Evolutionary conservation across 1,139 yeast species (phyloP).

Genomic region (Sugiyamaella xylanicola): DNA sequence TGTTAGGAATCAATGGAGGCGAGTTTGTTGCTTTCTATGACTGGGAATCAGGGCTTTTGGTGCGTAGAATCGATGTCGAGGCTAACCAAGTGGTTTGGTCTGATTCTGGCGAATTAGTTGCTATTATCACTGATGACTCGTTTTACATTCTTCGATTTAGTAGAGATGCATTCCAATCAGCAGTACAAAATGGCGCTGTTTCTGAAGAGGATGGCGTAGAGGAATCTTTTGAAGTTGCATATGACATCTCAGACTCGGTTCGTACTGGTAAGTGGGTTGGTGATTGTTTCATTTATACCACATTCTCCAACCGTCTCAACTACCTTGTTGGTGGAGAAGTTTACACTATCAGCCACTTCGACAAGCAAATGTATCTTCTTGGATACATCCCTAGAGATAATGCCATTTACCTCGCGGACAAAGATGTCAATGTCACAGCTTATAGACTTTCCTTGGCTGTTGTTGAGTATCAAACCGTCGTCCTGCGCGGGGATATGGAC

Average conservation of each 20-base stretch:
- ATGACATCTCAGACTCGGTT: conserved; percentile 75
- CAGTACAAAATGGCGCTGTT: conserved; percentile 54
- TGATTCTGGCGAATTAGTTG: conserved; percentile 85
- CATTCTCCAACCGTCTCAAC: conserved; percentile 82
- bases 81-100: conserved; percentile 83
- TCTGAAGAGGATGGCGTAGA: conserved; percentile 86
- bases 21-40: conserved; percentile 60
- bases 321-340: conserved; percentile 94
- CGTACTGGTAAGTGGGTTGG: conserved; percentile 96
- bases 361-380: conserved; percentile 79
- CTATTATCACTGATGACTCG: conserved; percentile 71
- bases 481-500: conserved; percentile 88
- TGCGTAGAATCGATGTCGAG: conserved; percentile 79
- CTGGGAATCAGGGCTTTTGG: conserved; percentile 86
- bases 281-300: conserved; percentile 91
- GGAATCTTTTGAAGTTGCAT: conserved; percentile 76
- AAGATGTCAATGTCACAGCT: conserved; percentile 79
- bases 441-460: conserved; percentile 83
- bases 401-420: conserved; percentile 86
- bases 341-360: conserved; percentile 90
- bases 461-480: conserved; percentile 92
- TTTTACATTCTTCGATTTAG: conserved; percentile 82
- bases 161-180: conserved; percentile 65
- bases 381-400: conserved; percentile 92
- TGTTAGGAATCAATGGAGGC: conserved; percentile 76